A percentile compares a stretch with the other conserved stretches of the same genome.
Evolutionary conservation across 805 yeast genomes (phyloP).

Genomic region (Wickerhamiella hasegawae): DNA sequence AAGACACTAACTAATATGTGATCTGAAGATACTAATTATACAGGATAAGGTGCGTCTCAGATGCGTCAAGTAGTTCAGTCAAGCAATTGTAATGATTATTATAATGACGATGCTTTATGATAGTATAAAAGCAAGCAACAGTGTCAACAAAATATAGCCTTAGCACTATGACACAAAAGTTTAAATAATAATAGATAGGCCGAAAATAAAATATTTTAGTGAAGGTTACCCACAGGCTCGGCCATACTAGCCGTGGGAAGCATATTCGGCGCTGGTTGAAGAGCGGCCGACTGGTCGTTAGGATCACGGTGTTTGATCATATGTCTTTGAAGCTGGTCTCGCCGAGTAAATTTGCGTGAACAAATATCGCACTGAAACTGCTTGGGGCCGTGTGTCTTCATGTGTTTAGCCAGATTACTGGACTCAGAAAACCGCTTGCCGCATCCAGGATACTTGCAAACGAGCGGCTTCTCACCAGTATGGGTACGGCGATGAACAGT

Average conservation of each 20-base stretch:
- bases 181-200: no score
- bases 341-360: conserved; percentile 12
- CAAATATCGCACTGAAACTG: conserved; percentile 11
- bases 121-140: no score
- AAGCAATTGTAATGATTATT: no score
- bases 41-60: no score
- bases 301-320: not conserved
- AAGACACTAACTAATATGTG: no score
- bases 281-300: not conserved
- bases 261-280: not conserved
- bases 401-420: conserved; percentile 75
- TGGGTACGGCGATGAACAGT: conserved; percentile 76
- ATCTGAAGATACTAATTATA: no score
- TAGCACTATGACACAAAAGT: no score
- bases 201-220: no score
- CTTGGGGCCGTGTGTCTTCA: conserved; percentile 47
- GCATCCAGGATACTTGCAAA: conserved; percentile 63
- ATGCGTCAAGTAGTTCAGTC: no score
- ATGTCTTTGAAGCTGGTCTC: conserved; percentile 16
- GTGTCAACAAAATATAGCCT: no score
- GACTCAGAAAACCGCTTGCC: conserved; percentile 76
- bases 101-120: no score
- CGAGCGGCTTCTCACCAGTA: conserved; percentile 85
- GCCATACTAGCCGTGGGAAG: not conserved
- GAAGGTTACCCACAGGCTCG: no score